Evolutionary conservation across 2,329 filamentous ascomycete species (phyloP).

Genomic region (Shiraia bambusicola): DNA sequence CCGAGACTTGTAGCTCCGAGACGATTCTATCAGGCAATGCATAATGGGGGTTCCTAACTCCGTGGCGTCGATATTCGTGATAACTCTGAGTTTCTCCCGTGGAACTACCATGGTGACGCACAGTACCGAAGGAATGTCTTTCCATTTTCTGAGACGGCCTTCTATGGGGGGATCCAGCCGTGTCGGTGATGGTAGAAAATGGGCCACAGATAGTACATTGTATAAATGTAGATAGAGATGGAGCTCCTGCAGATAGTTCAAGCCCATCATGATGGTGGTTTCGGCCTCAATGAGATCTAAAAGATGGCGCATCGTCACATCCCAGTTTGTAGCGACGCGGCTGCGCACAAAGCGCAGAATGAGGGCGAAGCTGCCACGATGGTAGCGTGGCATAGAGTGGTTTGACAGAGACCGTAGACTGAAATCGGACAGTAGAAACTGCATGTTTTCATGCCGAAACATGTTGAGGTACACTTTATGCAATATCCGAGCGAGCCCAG

Average conservation of each 20-base stretch:
- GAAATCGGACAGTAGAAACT: background rate
- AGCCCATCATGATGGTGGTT: conserved; percentile 7
- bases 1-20: conserved; percentile 9
- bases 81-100: conserved; percentile 3
- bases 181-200: conserved; percentile 2
- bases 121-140: conserved; percentile 11
- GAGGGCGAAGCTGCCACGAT: conserved; percentile 10
- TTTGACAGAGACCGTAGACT: conserved; percentile 15
- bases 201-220: too few species aligned
- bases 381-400: conserved; percentile 15
- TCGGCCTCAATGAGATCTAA: conserved; percentile 7
- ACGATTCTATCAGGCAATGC: too few species aligned
- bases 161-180: background rate
- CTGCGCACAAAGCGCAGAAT: conserved; percentile 10
- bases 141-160: conserved; percentile 15
- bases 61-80: conserved; percentile 5
- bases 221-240: too few species aligned
- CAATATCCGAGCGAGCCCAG: conserved; percentile 10
- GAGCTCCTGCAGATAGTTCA: conserved; percentile 13
- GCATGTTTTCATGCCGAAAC: conserved; percentile 12
- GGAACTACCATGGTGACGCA: conserved; percentile 20
- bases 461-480: conserved; percentile 13
- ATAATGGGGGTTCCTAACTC: too few species aligned
- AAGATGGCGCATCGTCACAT: conserved; percentile 2
- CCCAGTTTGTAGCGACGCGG: conserved; percentile 2